Evolutionary conservation across 441 rosid genomes (phyloP), one percentile per base, ranked within the genome.

Genomic region (Erysimum pusillum): DNA sequence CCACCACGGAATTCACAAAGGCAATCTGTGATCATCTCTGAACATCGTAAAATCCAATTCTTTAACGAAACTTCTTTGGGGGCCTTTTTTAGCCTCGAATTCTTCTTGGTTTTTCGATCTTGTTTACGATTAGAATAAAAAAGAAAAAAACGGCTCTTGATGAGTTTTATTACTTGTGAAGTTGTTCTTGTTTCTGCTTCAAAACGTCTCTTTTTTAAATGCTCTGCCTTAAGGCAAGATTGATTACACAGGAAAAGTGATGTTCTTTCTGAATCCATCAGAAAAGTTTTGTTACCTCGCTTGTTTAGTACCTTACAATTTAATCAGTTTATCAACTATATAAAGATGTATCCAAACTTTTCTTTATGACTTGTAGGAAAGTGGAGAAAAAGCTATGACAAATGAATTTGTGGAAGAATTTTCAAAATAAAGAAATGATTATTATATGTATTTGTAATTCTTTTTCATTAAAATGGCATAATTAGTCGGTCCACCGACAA

Each of bases 1-100:
- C 93, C 6, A 96, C 97, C 14, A 74, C 97, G 0, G 98, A 96
- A 3, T 96, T 96, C 77, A 96, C 99, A 1, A 88, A 89, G 58
- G 98, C 98, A 8, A 96, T 96, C 32, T 86, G 91, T 14, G 87
- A 86, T 75, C 91, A 86, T 76, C 94, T 93, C 74, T 91, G 85
- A 83, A 39, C 34, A 32, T 38, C 8, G 15, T 53, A 64, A 57
- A 71, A 28, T 36, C 28, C 52, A 28, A 67, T 78, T 78, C 53
- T 77, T 71, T 77, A 68, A 35, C 46, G 54, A 63, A 44, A 28
- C 54, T 28, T 63, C 68, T 2, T 63, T 22, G 34, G 36, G 7
- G 14, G 32, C 38, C 25, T n/a, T 63, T 44, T 44, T n/a, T 6
- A 45, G 54, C 54, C 39, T 63, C 68, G 36, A 28, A 44, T 63